Base-by-base conservation (phyloP, 148 eudicot species). In the Talinum fruticosum region DNA sequence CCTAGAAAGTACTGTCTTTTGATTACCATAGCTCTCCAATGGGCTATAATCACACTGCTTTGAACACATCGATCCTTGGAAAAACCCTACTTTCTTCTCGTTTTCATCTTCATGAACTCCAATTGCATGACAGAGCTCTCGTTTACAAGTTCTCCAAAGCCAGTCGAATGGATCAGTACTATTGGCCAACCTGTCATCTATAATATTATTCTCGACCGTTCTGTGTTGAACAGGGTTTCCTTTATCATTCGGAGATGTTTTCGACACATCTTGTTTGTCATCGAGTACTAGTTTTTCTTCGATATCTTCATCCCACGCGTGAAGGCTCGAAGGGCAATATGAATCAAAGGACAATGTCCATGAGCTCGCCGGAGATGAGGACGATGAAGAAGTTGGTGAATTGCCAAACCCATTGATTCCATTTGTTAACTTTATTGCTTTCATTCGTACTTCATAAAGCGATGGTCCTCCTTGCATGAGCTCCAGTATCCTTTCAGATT, bases 391-490 rank as follows among this genome's bases (percentile, higher is more conserved):
- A 1, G 77, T 23, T 14, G 80, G 71, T 16, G 85, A 73, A 61
- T 80, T 84, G 34, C 89, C 89, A 28, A 86, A 84, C 0, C 89
- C 87, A 74, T 84, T 75, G n/a, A 84, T 86, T 72, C 84, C 87
- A 71, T 75, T 84, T n/a, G 85, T 80, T 71, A 82, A 66, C 35
- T 84, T 86, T 19, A 84, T 67, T 34, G 89, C 87, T 37, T 84
- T 86, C 38, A 82, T 78, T 2, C 89, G 82, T 0, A 71, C 84
- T 84, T 86, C 82, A 68, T 79, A 72, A 47, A 84, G 78, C 23
- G 69, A 32, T n/a, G 57, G 61, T 67, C 89, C 89, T 75, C 84
- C 83, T 44, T 76, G 57, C 6, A 84, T 68, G 47, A 84, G 80
- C 62, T 86, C 69, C 16, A 86, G 26, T 77, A 84, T 72, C 71